phyloP scores from a whole-genome alignment of 1,284 basidiomycete species.

The Ceratorhiza oryzae-sativae region DNA sequence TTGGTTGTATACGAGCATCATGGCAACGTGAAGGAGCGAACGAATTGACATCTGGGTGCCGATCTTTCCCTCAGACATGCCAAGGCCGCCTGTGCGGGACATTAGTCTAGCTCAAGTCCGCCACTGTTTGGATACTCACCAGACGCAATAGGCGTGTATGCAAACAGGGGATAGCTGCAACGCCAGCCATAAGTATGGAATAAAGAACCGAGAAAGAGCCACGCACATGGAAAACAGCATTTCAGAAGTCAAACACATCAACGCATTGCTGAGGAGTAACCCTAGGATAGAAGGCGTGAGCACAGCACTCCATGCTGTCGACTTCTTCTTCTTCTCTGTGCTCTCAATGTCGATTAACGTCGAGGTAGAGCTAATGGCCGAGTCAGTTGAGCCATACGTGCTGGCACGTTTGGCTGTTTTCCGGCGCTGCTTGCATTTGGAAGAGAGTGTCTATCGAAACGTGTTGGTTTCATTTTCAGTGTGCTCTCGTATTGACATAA shows the following conservation, averaged over 20 bases:
- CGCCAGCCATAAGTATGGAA: slow-evolving; percentile 3
- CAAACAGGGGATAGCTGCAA: slow-evolving; percentile 45
- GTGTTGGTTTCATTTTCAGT: background rate
- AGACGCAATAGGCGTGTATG: slow-evolving; percentile 45
- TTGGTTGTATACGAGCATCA: slow-evolving; percentile 40
- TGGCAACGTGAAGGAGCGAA: slow-evolving; percentile 43
- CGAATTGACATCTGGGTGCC: slow-evolving; percentile 45
- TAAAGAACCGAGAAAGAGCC: background rate
- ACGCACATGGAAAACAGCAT: slow-evolving; percentile 43
- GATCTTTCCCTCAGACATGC: slow-evolving; percentile 44
- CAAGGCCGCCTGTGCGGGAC: slow-evolving; percentile 43
- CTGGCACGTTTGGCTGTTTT: slow-evolving; percentile 32
- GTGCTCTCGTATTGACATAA: background rate
- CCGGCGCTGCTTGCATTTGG: slow-evolving; percentile 37
- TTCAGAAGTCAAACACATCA: slow-evolving; percentile 42
- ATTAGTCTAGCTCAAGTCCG: background rate
- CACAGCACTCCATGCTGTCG: slow-evolving; percentile 40
- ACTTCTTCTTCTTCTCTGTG: slow-evolving; percentile 10
- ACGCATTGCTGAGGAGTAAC: slow-evolving; percentile 34
- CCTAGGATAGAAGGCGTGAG: slow-evolving; percentile 40
- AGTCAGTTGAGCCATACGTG: slow-evolving; percentile 26
- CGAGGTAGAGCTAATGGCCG: slow-evolving; percentile 15
- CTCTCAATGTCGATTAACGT: slow-evolving; percentile 5
- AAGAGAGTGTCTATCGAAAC: slow-evolving; percentile 33
- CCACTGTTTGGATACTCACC: background rate